Base-by-base conservation (phyloP, 495 filamentous ascomycete species). In the Evansstolkia leycettana region DNA sequence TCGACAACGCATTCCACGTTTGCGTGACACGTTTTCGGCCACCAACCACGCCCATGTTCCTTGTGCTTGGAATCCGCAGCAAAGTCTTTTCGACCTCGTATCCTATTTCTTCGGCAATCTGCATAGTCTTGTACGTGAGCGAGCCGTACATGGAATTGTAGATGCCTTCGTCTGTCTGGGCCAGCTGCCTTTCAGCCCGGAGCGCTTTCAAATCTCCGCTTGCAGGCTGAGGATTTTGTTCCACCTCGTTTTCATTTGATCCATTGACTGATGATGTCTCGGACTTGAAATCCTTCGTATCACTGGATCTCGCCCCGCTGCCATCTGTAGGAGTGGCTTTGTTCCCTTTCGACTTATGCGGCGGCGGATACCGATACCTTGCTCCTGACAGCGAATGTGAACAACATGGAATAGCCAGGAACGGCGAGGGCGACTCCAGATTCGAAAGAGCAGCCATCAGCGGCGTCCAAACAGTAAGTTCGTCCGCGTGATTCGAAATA, bases 401-500 rank as follows among this genome's bases (percentile, higher is more conserved):
- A 62, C 90, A 98, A 60, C 90, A 98, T 1, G 90, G 90, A 26
- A 96, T 94, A 34, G 79, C 78, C 17, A 98, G 72, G 46, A 94
- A 98, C 0, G 88, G 82, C 2, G 57, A 33, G 2, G 57, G 64
- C 0, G 46, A 55, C 9, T 29, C 34, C 0, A 64, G 67, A 33
- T 71, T 80, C 13, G 82, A 83, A 2, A 83, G 61, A 18, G 75
- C 72, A 18, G 88, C 84, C 29, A 98, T 70, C 20, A 94, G 70
- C 1, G 90, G 92, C 1, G 92, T 95, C 90, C 90, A 98, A 3
- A 83, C 71, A 1, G 92, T 96, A 8, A 98, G 66, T 57, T 98
- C 86, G 52, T 98, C 90, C 14, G 90, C 85, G 50, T 96, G 90
- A 48, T 96, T 96, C 28, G 85, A 89, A 40, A 98, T 86, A 36